Conservation (phyloP, 306 rosid species). For the Acacia acuminata region DNA sequence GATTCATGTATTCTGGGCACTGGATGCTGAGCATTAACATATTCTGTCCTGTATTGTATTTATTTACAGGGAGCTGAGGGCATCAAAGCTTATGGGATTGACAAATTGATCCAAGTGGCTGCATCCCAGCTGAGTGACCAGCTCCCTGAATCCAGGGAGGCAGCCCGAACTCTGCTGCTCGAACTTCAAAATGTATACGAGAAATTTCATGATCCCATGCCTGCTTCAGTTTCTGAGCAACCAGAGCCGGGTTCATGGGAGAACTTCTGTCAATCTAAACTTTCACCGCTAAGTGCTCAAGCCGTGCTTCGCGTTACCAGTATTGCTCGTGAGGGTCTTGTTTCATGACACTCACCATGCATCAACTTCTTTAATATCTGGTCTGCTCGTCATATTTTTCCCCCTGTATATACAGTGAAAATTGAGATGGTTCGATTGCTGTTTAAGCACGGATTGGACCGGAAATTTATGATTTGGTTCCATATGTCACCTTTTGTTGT, state of each 20-base stretch:
- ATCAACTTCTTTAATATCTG: constrained; percentile 45
- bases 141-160: constrained; percentile 98
- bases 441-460: constrained; percentile 55
- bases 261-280: constrained; percentile 81
- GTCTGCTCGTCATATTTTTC: constrained; percentile 46
- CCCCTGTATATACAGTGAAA: constrained; percentile 66
- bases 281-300: constrained; percentile 92
- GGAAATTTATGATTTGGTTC: constrained; percentile 44
- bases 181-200: constrained; percentile 82
- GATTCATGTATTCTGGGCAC: not conserved
- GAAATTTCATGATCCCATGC: constrained; percentile 50
- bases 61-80: constrained; percentile 83
- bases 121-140: constrained; percentile 93
- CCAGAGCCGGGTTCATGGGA: constrained; percentile 77
- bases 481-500: constrained; percentile 1
- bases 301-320: constrained; percentile 92
- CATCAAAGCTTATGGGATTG: constrained; percentile 81
- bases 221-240: constrained; percentile 42
- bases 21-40: constrained; percentile 25
- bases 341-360: constrained; percentile 55
- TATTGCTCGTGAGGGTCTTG: constrained; percentile 70
- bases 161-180: constrained; percentile 80
- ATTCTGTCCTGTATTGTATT: constrained; percentile 15
- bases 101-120: constrained; percentile 87
- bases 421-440: constrained; percentile 57